Base-by-base conservation (phyloP, 352 stramenopile genomes). In the Globisporangium alternatum region DNA sequence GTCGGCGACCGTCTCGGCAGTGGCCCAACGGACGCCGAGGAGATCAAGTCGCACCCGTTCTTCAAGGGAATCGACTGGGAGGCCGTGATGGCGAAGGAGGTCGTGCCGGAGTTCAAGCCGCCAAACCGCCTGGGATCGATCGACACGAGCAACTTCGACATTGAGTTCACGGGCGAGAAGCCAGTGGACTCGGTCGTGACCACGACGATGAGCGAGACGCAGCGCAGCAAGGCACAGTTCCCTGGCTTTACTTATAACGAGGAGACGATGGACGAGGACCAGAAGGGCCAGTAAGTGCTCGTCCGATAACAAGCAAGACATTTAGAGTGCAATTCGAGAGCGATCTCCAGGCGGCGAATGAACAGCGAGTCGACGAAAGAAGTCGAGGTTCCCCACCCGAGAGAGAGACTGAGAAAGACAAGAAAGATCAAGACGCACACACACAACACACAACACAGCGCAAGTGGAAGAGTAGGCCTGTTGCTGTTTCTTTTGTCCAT, bases 101-200 rank as follows among this genome's bases (percentile, higher is more conserved):
- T 97, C 49, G 75, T 87, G 57, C 91, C 94, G 0, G 90, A 97
- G 70, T 98, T 97, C 72, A 96, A 97, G 75, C 89, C 91, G 52
- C 90, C 89, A 44, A 92, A 93, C 75, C 80, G 82, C 52, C 78
- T 95, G 66, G 88, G 88, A 43, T 94, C 84, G 56, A 92, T 96
- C 67, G 93, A 98, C 76, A 97, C 91, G 60, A 93, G 87, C 76
- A 98, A 98, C 75, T 97, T 98, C 66, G 85, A 97, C 69, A 79
- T 97, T 49, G 92, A 98, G 64, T 98, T 98, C 66, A 98, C 94
- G 59, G 78, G 71, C 49, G 91, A 98, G 67, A 94, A 93, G 60
- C 89, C 94, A 9, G 88, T 95, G 53, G 88, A 96, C 71, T 96
- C 88, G 48, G 88, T 96, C 52, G 88, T 96, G 66, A 96, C 88